Conservation (phyloP, 345 rosid species). For the Melaleuca alternifolia region DNA sequence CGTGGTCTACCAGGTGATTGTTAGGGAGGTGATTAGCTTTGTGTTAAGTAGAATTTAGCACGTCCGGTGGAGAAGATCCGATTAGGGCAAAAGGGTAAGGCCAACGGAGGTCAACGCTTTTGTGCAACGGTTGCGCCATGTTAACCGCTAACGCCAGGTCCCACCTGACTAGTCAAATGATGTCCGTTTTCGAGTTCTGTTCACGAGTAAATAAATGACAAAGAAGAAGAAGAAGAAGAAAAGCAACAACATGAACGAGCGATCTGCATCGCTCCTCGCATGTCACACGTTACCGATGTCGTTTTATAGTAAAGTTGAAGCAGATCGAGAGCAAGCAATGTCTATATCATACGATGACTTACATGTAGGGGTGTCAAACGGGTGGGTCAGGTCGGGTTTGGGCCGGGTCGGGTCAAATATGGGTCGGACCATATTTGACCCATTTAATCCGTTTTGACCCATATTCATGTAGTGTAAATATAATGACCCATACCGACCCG, state of each 20-base stretch:
- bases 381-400: too few relatives aligned
- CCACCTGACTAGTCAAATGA: not conserved
- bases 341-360: not conserved
- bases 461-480: too few relatives aligned
- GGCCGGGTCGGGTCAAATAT: too few relatives aligned
- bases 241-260: not conserved
- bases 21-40: not conserved
- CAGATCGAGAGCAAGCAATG: accelerated
- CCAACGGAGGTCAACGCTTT: not conserved
- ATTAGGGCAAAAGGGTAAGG: too few relatives aligned
- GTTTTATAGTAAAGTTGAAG: not conserved
- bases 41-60: not conserved
- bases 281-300: too few relatives aligned
- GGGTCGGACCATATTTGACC: too few relatives aligned
- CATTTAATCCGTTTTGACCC: too few relatives aligned
- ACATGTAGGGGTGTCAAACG: too few relatives aligned
- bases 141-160: not conserved
- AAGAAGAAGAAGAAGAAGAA: too few relatives aligned
- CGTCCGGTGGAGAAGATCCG: not conserved
- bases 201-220: accelerated
- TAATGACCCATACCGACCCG: too few relatives aligned
- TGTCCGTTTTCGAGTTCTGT: not conserved
- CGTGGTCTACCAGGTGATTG: not conserved
- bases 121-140: not conserved
- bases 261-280: accelerated